Evolutionary conservation across 2,329 filamentous ascomycete species (phyloP).

Genomic region (Alternaria tenuissima): DNA sequence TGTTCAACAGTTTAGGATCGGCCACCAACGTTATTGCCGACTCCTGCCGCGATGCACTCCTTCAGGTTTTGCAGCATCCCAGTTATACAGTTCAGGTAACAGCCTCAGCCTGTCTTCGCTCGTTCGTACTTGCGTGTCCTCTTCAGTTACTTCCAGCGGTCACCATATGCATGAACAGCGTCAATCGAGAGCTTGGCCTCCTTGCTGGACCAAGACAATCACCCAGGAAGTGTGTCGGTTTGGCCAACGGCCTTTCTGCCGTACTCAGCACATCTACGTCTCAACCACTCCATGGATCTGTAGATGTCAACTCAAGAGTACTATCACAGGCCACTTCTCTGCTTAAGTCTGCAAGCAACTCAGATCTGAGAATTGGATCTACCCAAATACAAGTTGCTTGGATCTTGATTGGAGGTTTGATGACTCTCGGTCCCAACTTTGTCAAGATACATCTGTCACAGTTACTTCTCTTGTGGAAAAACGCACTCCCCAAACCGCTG

Average conservation of each 20-base stretch:
- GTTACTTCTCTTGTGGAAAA: constrained; percentile 93
- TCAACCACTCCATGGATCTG: constrained; percentile 90
- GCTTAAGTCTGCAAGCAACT: constrained; percentile 89
- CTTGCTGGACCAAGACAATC: constrained; percentile 79
- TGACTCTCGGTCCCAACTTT: constrained; percentile 96
- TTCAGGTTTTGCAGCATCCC: constrained; percentile 91
- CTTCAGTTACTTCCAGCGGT: constrained; percentile 90
- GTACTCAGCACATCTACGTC: constrained; percentile 88
- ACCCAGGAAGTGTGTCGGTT: constrained; percentile 84
- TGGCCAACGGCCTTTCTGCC: constrained; percentile 89
- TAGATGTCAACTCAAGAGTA: constrained; percentile 93
- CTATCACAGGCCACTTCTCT: constrained; percentile 90
- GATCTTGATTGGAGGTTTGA: constrained; percentile 94
- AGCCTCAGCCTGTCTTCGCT: constrained; percentile 83
- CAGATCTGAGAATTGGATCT: constrained; percentile 87
- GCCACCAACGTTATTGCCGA: constrained; percentile 83
- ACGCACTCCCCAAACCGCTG: constrained; percentile 92
- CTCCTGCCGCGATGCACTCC: constrained; percentile 80
- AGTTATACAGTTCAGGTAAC: constrained; percentile 97
- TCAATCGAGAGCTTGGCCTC: constrained; percentile 83
- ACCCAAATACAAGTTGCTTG: constrained; percentile 98
- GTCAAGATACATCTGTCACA: constrained; percentile 98
- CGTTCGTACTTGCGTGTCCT: constrained; percentile 88
- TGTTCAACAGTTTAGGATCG: constrained; percentile 82
- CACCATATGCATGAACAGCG: constrained; percentile 95